These are phyloP conservation scores for Kurtzmaniella quercitrusa DNA, from an alignment of 1,139 yeast genomes.

Conservation along the genomic window DNA sequence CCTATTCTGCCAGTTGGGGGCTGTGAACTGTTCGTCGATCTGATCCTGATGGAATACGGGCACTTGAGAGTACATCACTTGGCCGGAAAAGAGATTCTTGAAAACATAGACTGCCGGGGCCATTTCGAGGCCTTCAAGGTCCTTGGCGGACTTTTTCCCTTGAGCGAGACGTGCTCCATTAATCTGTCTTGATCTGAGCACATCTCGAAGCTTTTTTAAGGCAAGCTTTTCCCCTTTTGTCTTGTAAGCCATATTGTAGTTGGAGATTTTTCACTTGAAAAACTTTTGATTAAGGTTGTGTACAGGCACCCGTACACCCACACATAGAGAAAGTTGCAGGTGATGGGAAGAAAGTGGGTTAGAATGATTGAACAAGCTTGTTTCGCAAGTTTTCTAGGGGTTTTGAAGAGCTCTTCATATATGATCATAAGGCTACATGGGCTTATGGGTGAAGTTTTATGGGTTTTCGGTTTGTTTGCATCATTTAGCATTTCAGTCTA, in stretches of 20 bases:
- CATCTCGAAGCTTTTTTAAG: constrained; percentile 48
- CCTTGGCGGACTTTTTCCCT: constrained; percentile 31
- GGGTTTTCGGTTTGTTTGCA: no score
- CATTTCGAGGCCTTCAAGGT: constrained; percentile 29
- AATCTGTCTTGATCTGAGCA: constrained; percentile 40
- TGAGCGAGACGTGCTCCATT: constrained; percentile 44
- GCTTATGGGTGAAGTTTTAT: no score
- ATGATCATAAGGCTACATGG: no score
- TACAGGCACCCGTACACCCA: constrained; percentile 1
- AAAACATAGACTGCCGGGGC: constrained; percentile 84
- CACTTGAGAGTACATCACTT: constrained; percentile 82
- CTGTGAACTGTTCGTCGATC: constrained; percentile 63
- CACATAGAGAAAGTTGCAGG: neutral
- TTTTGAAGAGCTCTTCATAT: no score
- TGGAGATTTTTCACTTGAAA: constrained; percentile 1
- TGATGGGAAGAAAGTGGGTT: no score
- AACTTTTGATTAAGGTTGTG: neutral
- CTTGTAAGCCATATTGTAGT: constrained; percentile 7
- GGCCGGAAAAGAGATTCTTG: constrained; percentile 84
- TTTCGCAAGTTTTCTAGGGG: no score
- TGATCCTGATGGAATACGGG: constrained; percentile 70
- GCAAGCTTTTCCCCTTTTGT: constrained; percentile 44
- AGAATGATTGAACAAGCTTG: no score
- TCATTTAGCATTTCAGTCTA: no score
- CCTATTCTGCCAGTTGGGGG: constrained; percentile 88